Conservation (phyloP, 2,329 filamentous ascomycete species). For the Botrytis byssoidea region DNA sequence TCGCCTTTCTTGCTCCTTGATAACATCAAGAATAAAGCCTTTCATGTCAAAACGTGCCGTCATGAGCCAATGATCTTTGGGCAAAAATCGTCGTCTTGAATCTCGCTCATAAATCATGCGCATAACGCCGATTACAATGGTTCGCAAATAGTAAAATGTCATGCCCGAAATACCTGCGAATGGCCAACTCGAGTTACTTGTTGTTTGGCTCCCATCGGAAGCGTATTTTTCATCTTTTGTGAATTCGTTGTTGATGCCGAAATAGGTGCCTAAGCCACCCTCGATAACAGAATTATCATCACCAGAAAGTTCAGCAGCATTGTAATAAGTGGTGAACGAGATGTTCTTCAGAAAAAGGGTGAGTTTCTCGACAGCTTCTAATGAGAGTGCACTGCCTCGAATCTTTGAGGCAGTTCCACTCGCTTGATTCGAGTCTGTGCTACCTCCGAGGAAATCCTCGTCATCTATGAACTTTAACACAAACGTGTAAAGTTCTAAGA, state of each 20-base stretch:
- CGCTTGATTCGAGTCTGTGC: constrained; percentile 43
- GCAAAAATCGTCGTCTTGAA: constrained; percentile 81
- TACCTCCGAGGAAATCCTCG: constrained; percentile 81
- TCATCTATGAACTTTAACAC: constrained; percentile 91
- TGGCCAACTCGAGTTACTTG: constrained; percentile 38
- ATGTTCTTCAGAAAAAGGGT: constrained; percentile 87
- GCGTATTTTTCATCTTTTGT: constrained; percentile 26
- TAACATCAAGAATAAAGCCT: constrained; percentile 80
- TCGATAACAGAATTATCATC: constrained; percentile 42
- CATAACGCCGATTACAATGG: constrained; percentile 75
- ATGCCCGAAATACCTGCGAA: constrained; percentile 67
- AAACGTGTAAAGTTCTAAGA: constrained; percentile 92
- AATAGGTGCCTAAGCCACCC: constrained; percentile 47
- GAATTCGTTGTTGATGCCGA: constrained; percentile 37
- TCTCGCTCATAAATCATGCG: constrained; percentile 91
- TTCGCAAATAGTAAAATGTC: constrained; percentile 74
- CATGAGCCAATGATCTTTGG: constrained; percentile 91
- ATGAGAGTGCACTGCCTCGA: constrained; percentile 64
- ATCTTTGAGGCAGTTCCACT: constrained; percentile 48
- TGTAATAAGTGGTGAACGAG: constrained; percentile 85
- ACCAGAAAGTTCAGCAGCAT: constrained; percentile 63
- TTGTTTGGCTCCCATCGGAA: not conserved
- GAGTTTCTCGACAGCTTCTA: constrained; percentile 70
- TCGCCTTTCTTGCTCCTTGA: constrained; percentile 81
- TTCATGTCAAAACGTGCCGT: constrained; percentile 83